Base-by-base conservation (phyloP, 306 rosid species). In the Quercus suber region DNA sequence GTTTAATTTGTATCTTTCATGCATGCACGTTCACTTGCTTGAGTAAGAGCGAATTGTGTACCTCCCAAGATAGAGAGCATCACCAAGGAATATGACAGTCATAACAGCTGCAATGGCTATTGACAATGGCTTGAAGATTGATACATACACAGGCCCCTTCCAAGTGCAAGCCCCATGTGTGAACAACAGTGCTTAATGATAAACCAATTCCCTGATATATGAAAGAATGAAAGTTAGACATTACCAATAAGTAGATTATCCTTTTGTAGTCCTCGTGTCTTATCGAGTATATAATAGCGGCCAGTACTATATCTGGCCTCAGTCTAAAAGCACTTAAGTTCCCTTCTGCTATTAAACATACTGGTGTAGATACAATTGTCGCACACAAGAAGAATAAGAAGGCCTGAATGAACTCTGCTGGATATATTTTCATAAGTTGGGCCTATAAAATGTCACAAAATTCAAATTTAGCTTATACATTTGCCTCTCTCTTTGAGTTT, bases 351-450 rank as follows among this genome's bases (percentile, higher is more conserved):
- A 81, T 27, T n/a, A 74, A 28, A 59, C 85, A 77, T 12, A 80
- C 55, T 20, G 76, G 77, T 73, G 68, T 70, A 1, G 82, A 49
- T 55, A 80, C 53, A 4, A 77, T 15, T 31, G 82, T 73, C 28
- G 30, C 65, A 4, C 65, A 69, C 45, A 77, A 13, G 21, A 37
- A 33, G 85, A 14, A 78, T 27, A 84, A 51, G 56, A 76, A 61
- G 67, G 67, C 77, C 85, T 80, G 73, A 45, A 14, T 52, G 8
- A 70, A 55, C 52, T 67, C 79, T 14, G 63, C 71, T 49, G 87
- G 87, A 75, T 84, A 84, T 10, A 74, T 41, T 45, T 69, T 78
- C 65, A 84, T 25, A 31, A 70, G 35, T 25, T 84, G 81, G 12
- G 82, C 55, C 80, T 81, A 80, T 65, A 33, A 67, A 33, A 33